These are phyloP conservation scores for Penicillium paxilli DNA, from an alignment of 495 filamentous ascomycete genomes.

Conservation along the genomic window DNA sequence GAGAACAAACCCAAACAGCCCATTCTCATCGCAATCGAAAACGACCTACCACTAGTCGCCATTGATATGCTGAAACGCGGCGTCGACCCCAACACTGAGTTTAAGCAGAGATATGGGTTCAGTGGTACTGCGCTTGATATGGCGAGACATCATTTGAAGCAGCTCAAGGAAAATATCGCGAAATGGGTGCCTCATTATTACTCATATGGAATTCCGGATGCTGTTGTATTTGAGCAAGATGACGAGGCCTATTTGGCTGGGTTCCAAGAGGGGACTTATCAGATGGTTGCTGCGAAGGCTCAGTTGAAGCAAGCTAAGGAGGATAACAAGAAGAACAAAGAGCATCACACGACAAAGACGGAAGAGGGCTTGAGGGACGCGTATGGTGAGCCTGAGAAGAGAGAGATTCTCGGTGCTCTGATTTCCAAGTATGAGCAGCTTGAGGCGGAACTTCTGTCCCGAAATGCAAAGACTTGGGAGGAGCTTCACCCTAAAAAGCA, in stretches of 20 bases:
- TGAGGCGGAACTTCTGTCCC: conserved; percentile 50
- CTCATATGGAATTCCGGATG: conserved; percentile 7
- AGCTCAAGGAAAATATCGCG: conserved; percentile 50
- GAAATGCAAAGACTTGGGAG: conserved; percentile 62
- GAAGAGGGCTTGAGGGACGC: conserved; percentile 1
- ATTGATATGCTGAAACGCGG: conserved; percentile 59
- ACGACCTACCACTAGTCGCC: conserved; percentile 49
- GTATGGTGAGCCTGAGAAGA: conserved; percentile 51
- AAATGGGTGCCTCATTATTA: neutral
- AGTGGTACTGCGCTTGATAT: neutral
- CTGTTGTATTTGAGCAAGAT: conserved; percentile 26
- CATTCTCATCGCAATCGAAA: conserved; percentile 55
- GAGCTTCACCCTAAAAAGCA: conserved; percentile 59
- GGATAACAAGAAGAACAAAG: conserved; percentile 2
- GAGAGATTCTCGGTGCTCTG: conserved; percentile 44
- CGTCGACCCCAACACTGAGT: conserved; percentile 55
- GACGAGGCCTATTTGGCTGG: conserved; percentile 40
- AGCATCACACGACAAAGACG: neutral
- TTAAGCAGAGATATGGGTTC: conserved; percentile 23
- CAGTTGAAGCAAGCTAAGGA: conserved; percentile 11
- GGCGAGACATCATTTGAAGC: neutral
- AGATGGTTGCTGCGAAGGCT: conserved; percentile 41
- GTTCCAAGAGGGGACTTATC: conserved; percentile 51
- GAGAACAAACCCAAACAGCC: conserved; percentile 51
- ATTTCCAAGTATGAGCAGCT: conserved; percentile 52